Evolutionary conservation across 805 yeast genomes (phyloP).

Genomic region (Candida ipomoeae): DNA sequence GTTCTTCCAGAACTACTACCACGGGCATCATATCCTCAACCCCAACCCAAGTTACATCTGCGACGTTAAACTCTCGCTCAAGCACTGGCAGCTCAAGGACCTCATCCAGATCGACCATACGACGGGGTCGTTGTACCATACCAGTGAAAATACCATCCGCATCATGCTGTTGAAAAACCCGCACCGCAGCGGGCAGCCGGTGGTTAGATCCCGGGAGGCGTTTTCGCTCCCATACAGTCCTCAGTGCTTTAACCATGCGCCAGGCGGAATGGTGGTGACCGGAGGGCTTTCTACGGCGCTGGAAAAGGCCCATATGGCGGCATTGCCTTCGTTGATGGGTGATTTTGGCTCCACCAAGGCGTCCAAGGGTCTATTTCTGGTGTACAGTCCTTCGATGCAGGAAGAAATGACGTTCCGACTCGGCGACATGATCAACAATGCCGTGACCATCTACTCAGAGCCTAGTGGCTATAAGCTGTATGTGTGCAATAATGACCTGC

Average conservation of each 20-base stretch:
- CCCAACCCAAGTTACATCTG: constrained; percentile 36
- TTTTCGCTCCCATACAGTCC: constrained; percentile 56
- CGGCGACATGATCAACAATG: constrained; percentile 82
- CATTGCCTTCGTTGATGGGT: constrained; percentile 21
- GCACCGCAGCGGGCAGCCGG: not conserved
- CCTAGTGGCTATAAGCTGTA: constrained; percentile 43
- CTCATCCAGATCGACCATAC: constrained; percentile 49
- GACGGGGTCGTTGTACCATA: constrained; percentile 51
- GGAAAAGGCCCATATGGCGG: constrained; percentile 23
- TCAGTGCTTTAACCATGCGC: constrained; percentile 58
- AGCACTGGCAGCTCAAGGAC: constrained; percentile 82
- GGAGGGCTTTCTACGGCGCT: constrained; percentile 47
- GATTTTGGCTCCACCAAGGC: constrained; percentile 18
- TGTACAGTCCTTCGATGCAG: constrained; percentile 50
- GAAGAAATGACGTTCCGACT: constrained; percentile 48
- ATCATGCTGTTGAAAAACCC: constrained; percentile 6
- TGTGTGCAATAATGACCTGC: constrained; percentile 81
- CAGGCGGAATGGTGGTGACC: constrained; percentile 44
- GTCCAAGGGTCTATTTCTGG: constrained; percentile 62
- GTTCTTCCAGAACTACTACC: constrained; percentile 43
- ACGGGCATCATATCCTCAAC: constrained; percentile 33
- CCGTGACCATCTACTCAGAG: constrained; percentile 49
- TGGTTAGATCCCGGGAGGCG: constrained; percentile 8
- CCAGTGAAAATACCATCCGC: constrained; percentile 50
- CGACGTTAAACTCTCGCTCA: constrained; percentile 29